phyloP scores from a whole-genome alignment of 768 basidiomycete genomes.

The Sarcodon sp. region DNA sequence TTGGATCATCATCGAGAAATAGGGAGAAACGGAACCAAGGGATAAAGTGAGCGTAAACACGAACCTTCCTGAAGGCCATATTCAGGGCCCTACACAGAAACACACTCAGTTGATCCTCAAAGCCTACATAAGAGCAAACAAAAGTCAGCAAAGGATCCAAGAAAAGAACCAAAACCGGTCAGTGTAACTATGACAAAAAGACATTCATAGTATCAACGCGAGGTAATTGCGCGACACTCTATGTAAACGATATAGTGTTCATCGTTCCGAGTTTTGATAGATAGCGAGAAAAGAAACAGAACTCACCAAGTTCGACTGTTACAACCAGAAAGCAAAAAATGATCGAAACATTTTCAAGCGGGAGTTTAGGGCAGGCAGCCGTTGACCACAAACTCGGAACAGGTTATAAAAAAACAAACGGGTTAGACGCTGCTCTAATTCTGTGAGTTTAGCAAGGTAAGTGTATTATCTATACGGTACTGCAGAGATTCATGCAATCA shows the following conservation, averaged over 20 bases:
- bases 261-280: slow-evolving; percentile 35
- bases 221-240: slow-evolving; percentile 43
- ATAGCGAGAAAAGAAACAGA: slow-evolving; percentile 1
- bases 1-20: slow-evolving; percentile 37
- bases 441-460: no score
- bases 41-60: slow-evolving; percentile 8
- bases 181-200: slow-evolving; percentile 88
- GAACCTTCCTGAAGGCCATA: not conserved
- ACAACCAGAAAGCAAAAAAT: slow-evolving; percentile 3
- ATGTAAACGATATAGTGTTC: slow-evolving; percentile 32
- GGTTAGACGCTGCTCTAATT: no score
- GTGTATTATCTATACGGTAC: no score
- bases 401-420: no score
- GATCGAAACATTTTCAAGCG: slow-evolving; percentile 6
- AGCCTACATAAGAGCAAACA: slow-evolving; percentile 2
- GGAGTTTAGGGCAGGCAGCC: slow-evolving; percentile 9
- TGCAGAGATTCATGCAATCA: no score
- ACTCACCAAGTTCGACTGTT: slow-evolving; percentile 6
- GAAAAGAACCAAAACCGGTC: slow-evolving; percentile 32
- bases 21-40: slow-evolving; percentile 6
- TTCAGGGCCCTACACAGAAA: no score
- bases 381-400: no score
- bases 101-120: no score
- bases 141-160: slow-evolving; percentile 1
- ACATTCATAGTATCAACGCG: slow-evolving; percentile 32